Evolutionary conservation across 2,329 filamentous ascomycete genomes (phyloP).

Genomic region (Fusarium praegraminearum): DNA sequence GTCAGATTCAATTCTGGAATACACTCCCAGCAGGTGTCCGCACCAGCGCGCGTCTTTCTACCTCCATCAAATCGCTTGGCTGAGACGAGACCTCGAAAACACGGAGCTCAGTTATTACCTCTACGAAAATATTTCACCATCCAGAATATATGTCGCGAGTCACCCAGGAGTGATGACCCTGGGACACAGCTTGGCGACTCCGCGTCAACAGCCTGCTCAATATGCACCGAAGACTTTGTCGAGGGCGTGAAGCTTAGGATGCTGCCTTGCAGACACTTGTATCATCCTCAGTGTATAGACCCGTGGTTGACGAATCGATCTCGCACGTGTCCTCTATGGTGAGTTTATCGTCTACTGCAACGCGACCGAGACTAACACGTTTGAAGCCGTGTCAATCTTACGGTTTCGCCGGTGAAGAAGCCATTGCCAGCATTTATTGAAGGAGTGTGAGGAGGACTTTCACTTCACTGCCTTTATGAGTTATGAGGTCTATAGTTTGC

Average conservation of each 20-base stretch:
- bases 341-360: fast-evolving
- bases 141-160: background rate
- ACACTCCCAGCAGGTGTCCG: background rate
- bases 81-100: background rate
- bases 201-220: background rate
- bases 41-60: background rate
- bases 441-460: fast-evolving
- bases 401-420: background rate
- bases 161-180: fast-evolving
- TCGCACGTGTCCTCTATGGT: slow-evolving; percentile 40
- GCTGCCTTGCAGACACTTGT: slow-evolving; percentile 31
- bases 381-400: slow-evolving; percentile 14
- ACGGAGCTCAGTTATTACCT: fast-evolving
- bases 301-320: slow-evolving; percentile 34
- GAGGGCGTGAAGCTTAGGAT: background rate
- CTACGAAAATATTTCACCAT: background rate
- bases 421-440: background rate
- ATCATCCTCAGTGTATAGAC: slow-evolving; percentile 39
- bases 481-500: background rate
- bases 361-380: background rate
- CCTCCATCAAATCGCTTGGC: background rate
- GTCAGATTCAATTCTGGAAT: background rate
- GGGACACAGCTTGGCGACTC: background rate
- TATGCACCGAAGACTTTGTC: slow-evolving; percentile 29
- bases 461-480: fast-evolving